Evolutionary conservation across 441 rosid species (phyloP), one percentile per base, ranked within the genome.

Genomic region (Erodium texanum): DNA sequence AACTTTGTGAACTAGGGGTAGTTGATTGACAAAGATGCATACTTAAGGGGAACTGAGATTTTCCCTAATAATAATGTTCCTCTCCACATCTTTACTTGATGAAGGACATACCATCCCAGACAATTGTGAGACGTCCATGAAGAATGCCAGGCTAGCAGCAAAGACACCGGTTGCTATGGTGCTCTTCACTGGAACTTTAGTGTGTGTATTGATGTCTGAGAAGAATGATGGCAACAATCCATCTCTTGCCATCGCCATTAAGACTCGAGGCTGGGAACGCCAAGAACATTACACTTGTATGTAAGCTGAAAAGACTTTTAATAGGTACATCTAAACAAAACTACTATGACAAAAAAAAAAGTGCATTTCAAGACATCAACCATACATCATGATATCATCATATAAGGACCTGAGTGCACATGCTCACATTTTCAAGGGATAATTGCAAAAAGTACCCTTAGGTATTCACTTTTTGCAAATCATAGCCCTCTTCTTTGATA

Each of bases 221-320:
- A 90, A 90, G 78, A 90, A 87, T 65, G 91, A 76, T 63, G 97
- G 97, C 64, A 88, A 77, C 75, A 90, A 79, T 74, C 97, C 97
- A 76, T 90, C 97, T 73, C 97, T 82, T 70, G 95, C 89, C 97
- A 90, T 90, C 71, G 97, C 97, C 97, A 90, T 88, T 68, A 90
- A 84, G 64, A 88, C 83, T 66, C 95, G 83, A 24, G 97, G 97
- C 95, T 90, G 83, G 62, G n/a, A 45, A 45, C 3, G n/a, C 52
- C 14, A 45, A 45, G 52, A n/a, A 14, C 52, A 45, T 11, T 45
- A 45, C 52, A 45, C 52, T 45, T 4, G n/a, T 45, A 45, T 45
- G 52, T n/a, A 45, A 2, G 52, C 52, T 45, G n/a, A 45, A 45
- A 45, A 45, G 16, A 45, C n/a, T 45, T n/a, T n/a, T 45, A 45